Evolutionary conservation across 257 asterid genomes (phyloP).

Genomic region (Nicotiana paniculata): DNA sequence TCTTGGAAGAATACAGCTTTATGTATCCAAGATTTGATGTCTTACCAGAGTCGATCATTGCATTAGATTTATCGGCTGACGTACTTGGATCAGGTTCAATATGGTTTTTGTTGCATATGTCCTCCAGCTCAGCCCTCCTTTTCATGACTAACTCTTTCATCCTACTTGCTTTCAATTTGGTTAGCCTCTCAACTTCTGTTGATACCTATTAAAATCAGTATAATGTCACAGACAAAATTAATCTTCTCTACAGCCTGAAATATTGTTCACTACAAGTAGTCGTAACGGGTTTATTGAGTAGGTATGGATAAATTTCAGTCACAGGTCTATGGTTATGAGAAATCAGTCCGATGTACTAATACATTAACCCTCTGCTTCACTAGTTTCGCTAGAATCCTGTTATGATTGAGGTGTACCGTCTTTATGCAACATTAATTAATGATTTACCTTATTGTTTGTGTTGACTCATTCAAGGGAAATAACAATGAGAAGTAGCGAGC

Average conservation of each 20-base stretch:
- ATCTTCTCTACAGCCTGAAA: background rate
- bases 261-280: background rate
- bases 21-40: background rate
- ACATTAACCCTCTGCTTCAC: background rate
- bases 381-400: background rate
- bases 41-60: constrained; percentile 16
- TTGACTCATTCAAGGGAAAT: background rate
- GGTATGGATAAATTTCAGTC: too few species aligned
- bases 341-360: background rate
- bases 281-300: background rate
- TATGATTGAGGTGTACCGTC: background rate
- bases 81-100: constrained; percentile 14
- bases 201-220: constrained; percentile 8
- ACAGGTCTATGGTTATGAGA: background rate
- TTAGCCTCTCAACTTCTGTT: constrained; percentile 12
- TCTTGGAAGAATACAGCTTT: background rate
- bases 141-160: constrained; percentile 18
- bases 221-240: background rate
- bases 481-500: background rate
- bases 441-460: background rate
- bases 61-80: constrained; percentile 7
- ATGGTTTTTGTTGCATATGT: constrained; percentile 11
- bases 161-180: constrained; percentile 13
- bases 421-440: background rate
- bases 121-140: constrained; percentile 16